Evolutionary conservation across 805 yeast genomes (phyloP), one percentile per base, ranked within the genome.

Genomic region (Saccharomycopsis lassenensis): DNA sequence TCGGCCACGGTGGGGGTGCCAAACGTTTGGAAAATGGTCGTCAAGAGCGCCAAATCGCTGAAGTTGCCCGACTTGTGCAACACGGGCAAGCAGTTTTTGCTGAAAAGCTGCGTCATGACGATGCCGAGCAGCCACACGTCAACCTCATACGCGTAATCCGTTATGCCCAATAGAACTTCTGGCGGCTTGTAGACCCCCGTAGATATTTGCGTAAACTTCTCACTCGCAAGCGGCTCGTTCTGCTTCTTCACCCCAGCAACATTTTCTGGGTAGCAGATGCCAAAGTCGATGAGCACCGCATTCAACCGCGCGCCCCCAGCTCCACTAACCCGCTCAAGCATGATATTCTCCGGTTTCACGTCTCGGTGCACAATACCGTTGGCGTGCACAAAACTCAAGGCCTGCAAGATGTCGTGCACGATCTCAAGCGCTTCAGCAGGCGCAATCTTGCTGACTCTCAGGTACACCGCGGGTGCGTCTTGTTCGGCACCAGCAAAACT

Each of bases 121-220:
- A 84, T 67, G 0, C 84, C 93, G 14, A 71, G 51, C 1, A 81
- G 60, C 94, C 94, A 83, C 11, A 80, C 60, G 48, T 83, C 94
- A 6, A 82, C 59, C 26, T 64, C 71, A 24, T 50, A 52, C 2
- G 66, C 57, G 49, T 83, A 83, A 41, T 63, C 59, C 1, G 59
- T 43, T n/a, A 69, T 55, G 0, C 83, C 81, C 34, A 80, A 66
- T 28, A 82, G 58, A 31, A 79, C 56, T 49, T 83, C 94, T 0
- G 93, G 89, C 0, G 91, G 76, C 41, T 79, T 74, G 55, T 71
- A 84, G 23, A 63, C 62, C 1, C 77, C 75, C 0, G 87, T 77
- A 15, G 78, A 66, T 3, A 84, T 39, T 23, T 39, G 38, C 7
- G 39, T 42, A 7, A 31, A 24, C 17, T 42, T 39, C 4, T 40